Conservation (phyloP, 1,284 basidiomycete species). For the Leccinum variabile region DNA sequence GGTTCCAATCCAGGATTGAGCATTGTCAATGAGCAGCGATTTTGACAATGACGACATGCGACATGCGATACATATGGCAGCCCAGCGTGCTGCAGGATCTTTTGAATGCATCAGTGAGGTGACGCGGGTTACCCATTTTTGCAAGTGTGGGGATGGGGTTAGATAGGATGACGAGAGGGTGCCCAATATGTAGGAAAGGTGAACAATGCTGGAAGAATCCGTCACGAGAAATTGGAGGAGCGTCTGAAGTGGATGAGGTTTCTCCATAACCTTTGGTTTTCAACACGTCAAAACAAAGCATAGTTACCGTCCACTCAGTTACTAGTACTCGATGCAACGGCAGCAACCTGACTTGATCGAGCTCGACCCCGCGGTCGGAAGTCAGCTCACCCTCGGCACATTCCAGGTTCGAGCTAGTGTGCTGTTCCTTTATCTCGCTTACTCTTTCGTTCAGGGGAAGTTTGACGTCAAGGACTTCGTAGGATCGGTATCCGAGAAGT, state of each 20-base stretch:
- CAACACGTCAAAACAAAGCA: conserved; percentile 37
- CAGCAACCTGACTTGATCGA: conserved; percentile 25
- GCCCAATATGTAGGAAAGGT: conserved; percentile 59
- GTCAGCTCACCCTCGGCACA: conserved; percentile 62
- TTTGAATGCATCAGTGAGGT: conserved; percentile 73
- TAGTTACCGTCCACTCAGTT: neutral
- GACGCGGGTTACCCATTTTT: conserved; percentile 72
- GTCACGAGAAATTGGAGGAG: conserved; percentile 68
- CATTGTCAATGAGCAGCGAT: conserved; percentile 61
- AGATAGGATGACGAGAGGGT: conserved; percentile 53
- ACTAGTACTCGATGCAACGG: conserved; percentile 14
- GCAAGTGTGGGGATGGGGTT: conserved; percentile 57
- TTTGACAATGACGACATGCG: conserved; percentile 59
- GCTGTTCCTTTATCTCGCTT: neutral
- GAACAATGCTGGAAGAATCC: conserved; percentile 55
- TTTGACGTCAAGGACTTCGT: conserved; percentile 94
- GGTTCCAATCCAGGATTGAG: conserved; percentile 66
- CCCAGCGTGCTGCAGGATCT: conserved; percentile 70
- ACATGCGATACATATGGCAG: conserved; percentile 69
- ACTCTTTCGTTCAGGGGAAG: conserved; percentile 58
- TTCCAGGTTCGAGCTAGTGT: conserved; percentile 54
- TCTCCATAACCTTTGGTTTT: conserved; percentile 29
- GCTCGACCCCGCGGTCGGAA: conserved; percentile 57
- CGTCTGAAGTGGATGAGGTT: conserved; percentile 55
- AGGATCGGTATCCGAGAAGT: conserved; percentile 79